Evolutionary conservation across 345 rosid genomes (phyloP), one percentile per base, ranked within the genome.

Genomic region (Euphorbia tirucalli): DNA sequence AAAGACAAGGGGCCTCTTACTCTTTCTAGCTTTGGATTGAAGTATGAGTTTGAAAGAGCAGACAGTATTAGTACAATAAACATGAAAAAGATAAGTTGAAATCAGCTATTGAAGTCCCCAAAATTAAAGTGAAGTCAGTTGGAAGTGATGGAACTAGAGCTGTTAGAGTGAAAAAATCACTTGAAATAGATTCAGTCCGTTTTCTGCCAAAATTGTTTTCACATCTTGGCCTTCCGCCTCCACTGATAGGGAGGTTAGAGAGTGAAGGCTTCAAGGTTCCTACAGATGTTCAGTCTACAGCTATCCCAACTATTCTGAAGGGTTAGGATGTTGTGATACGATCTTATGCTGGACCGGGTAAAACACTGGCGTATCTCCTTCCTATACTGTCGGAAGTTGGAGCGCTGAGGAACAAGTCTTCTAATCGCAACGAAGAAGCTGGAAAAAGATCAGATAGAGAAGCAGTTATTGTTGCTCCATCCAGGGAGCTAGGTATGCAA

Each of bases 401-500:
- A 48, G 97, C 96, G 0, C 75, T 90, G 65, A 82, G 76, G 74
- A 69, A 61, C 72, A 79, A 79, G 62, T 78, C 85, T 75, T 56
- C 74, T 15, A 80, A 70, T 75, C 76, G 71, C 18, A 39, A 67
- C 14, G 72, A 64, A 73, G 91, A 80, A 54, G 41, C 56, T 21
- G 84, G 78, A 32, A 87, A 83, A 82, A 89, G 80, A 69, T 32
- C 67, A 7, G 97, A 87, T 46, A 88, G 92, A 57, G 90, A 90
- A 77, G 99, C 96, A 25, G 91, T 95, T 68, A 84, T 92, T 22
- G 93, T 95, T 75, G 99, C 99, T 77, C 96, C 97, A 1, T 95
- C 99, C 44, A 86, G 99, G 81, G 97, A 90, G 81, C 81, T 95
- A 41, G 99, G 89, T 43, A 92, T 95, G 97, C 99, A 95, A 75